Conservation (phyloP, 352 stramenopile genomes). For the Pythium graminicola region DNA sequence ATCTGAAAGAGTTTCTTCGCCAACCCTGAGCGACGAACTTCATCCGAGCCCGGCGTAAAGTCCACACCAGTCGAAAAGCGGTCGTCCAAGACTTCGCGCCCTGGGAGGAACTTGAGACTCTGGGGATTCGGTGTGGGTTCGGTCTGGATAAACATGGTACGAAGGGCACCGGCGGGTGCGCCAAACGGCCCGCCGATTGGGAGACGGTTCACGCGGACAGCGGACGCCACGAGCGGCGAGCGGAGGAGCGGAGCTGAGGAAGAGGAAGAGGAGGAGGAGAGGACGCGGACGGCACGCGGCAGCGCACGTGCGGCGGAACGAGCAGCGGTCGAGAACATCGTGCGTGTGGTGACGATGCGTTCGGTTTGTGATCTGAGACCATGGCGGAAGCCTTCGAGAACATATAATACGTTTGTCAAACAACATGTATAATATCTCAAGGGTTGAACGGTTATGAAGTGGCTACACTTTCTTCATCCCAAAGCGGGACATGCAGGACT, state of each 20-base stretch:
- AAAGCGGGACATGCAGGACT: slow-evolving; percentile 58
- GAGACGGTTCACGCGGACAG: background rate
- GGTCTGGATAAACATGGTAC: slow-evolving; percentile 98
- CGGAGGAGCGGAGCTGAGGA: background rate
- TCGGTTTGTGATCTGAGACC: slow-evolving; percentile 3
- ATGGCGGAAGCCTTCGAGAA: background rate
- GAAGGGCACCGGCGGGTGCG: slow-evolving; percentile 30
- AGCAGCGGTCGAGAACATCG: slow-evolving; percentile 10
- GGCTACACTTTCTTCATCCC: slow-evolving; percentile 30
- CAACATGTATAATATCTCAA: slow-evolving; percentile 15
- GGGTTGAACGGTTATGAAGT: background rate
- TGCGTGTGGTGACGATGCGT: background rate
- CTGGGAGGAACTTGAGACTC: slow-evolving; percentile 97
- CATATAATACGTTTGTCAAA: background rate
- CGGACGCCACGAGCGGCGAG: slow-evolving; percentile 13
- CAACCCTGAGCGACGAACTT: slow-evolving; percentile 90
- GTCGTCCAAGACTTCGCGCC: slow-evolving; percentile 84
- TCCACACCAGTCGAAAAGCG: slow-evolving; percentile 84
- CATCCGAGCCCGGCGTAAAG: slow-evolving; percentile 76
- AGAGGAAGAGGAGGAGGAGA: background rate
- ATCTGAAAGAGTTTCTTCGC: slow-evolving; percentile 96
- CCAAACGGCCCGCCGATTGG: slow-evolving; percentile 9
- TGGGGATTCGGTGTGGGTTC: slow-evolving; percentile 97
- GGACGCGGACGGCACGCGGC: background rate
- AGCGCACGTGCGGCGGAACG: slow-evolving; percentile 3